These are phyloP conservation scores for Rhazya stricta DNA, from an alignment of 257 asterid species.

Conservation along the genomic window DNA sequence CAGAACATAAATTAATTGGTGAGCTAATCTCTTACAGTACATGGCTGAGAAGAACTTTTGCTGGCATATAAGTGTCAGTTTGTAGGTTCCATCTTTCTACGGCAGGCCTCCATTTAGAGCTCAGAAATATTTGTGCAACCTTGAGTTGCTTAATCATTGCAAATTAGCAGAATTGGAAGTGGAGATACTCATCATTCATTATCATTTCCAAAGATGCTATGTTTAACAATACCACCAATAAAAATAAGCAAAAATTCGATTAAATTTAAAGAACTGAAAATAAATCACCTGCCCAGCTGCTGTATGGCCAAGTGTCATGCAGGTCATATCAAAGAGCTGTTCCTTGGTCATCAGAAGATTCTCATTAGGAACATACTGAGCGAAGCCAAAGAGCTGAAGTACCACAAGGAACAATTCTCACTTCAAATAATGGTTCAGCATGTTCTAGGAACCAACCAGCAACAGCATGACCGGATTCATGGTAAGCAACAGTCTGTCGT, in stretches of 20 bases:
- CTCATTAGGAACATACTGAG: conserved; percentile 82
- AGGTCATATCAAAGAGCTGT: conserved; percentile 78
- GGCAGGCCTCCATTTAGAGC: not conserved
- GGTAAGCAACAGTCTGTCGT: conserved; percentile 77
- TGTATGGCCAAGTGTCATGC: conserved; percentile 92
- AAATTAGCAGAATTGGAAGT: not conserved
- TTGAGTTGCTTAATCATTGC: not conserved
- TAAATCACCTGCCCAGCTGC: conserved; percentile 85
- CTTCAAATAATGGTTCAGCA: conserved; percentile 79
- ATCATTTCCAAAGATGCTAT: not conserved
- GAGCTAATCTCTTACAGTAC: not conserved
- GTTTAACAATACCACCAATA: not conserved
- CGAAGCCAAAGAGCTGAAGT: conserved; percentile 88
- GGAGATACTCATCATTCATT: not conserved
- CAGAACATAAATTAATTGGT: not conserved
- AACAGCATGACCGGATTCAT: conserved; percentile 92
- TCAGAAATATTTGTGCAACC: not conserved
- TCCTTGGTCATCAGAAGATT: conserved; percentile 81
- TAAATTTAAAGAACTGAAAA: not conserved
- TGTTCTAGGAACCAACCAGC: conserved; percentile 87
- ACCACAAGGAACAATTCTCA: conserved; percentile 85
- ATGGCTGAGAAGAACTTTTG: not conserved
- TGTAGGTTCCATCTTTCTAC: not conserved
- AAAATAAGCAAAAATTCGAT: not conserved
- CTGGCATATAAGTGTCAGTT: not conserved